phyloP scores from a whole-genome alignment of 345 rosid genomes.

The Salix arbutifolia region DNA sequence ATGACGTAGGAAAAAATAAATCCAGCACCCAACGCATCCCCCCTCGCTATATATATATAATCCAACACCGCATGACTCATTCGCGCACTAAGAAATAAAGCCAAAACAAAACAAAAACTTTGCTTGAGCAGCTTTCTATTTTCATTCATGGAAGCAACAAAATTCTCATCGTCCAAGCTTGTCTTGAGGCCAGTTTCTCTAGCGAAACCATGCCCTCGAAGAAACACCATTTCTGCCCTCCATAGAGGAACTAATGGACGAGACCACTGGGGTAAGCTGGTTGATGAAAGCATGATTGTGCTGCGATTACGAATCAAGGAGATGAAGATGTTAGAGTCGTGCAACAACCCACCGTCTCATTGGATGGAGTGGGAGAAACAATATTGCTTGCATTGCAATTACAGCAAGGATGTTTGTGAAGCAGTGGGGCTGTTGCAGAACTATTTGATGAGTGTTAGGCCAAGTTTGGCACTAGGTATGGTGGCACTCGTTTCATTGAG shows the following conservation, averaged over 20 bases:
- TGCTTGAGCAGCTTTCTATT: not conserved
- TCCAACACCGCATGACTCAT: not conserved
- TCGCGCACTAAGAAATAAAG: not conserved
- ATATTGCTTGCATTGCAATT: not conserved
- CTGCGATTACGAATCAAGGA: not conserved
- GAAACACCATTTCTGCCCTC: not conserved
- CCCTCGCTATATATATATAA: no score
- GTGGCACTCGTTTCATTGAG: not conserved
- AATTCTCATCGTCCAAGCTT: not conserved
- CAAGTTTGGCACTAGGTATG: conserved; percentile 9
- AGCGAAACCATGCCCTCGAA: not conserved
- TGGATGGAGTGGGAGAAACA: conserved; percentile 20
- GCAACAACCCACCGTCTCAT: not conserved
- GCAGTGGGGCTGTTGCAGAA: conserved; percentile 5
- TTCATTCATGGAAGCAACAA: not conserved
- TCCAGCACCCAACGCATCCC: no score
- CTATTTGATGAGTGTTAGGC: conserved; percentile 1
- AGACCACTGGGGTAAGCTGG: not conserved
- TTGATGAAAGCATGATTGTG: conserved; percentile 11
- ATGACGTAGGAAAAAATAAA: no score
- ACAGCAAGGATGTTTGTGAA: conserved; percentile 5
- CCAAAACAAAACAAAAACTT: no score
- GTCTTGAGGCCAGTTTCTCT: not conserved
- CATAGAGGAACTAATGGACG: not conserved
- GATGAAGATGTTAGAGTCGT: not conserved